Percentiles rank a stretch among this genome's conserved stretches.
Evolutionary conservation across 2,329 filamentous ascomycete species (phyloP).

Genomic region (Botryosphaeria dothidea): DNA sequence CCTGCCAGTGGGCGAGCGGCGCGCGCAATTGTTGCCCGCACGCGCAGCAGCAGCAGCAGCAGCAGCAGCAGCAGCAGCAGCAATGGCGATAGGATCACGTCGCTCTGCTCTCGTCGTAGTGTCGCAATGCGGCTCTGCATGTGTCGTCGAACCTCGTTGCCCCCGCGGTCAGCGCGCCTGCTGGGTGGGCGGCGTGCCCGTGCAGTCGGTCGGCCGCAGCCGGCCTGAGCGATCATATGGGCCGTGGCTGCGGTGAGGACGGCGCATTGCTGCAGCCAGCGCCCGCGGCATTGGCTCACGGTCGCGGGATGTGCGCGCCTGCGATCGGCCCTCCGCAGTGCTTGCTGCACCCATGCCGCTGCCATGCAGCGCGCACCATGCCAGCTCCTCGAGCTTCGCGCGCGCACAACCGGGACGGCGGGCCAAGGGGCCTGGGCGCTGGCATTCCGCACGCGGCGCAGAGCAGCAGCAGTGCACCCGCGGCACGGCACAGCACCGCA

Average conservation of each 20-base stretch:
- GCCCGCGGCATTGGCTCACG: constrained; percentile 12
- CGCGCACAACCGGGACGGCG: constrained; percentile 3
- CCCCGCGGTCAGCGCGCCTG: background rate
- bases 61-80: background rate
- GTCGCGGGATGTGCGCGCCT: constrained; percentile 4
- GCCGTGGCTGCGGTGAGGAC: background rate
- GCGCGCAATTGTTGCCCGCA: background rate
- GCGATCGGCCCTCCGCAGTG: background rate
- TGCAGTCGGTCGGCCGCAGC: background rate
- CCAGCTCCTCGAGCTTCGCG: constrained; percentile 6
- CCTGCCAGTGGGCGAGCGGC: background rate
- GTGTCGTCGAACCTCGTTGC: too few species aligned
- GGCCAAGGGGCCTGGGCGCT: background rate
- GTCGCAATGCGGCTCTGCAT: background rate
- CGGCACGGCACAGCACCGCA: background rate
- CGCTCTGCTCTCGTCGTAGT: too few species aligned
- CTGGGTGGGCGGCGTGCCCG: background rate
- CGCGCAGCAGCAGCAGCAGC: background rate
- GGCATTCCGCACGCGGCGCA: constrained; percentile 5
- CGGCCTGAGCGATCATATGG: background rate
- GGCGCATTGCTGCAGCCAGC: background rate
- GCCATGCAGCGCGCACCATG: background rate
- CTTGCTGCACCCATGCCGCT: background rate
- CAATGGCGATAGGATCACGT: too few species aligned
- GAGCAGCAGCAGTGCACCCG: background rate